A percentile compares a stretch with the other conserved stretches of the same genome.
These are phyloP conservation scores for Cardiospermum halicacabum DNA, from an alignment of 345 rosid species.

Conservation along the genomic window DNA sequence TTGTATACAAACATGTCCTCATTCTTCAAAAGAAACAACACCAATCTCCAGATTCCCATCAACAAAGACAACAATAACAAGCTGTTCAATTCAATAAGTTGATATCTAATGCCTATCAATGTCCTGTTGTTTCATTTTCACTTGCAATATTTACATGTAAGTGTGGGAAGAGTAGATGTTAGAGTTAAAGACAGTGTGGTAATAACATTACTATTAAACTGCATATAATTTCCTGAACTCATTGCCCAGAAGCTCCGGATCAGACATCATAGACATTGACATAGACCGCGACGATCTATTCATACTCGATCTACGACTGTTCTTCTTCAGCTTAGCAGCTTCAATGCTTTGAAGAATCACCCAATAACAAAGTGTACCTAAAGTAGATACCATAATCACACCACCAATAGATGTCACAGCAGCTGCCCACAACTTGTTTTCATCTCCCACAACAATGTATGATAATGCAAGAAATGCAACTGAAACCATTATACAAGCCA, in stretches of 20 bases:
- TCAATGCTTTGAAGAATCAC: constrained; percentile 63
- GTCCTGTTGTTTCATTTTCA: constrained; percentile 14
- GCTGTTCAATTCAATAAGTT: not conserved
- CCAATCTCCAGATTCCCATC: not conserved
- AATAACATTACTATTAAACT: constrained; percentile 32
- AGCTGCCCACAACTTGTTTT: constrained; percentile 54
- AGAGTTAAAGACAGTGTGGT: not conserved
- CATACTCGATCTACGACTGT: constrained; percentile 37
- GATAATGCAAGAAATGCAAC: constrained; percentile 74
- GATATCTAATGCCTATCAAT: not conserved
- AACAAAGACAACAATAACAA: constrained; percentile 10
- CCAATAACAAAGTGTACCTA: constrained; percentile 91
- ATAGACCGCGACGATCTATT: constrained; percentile 46
- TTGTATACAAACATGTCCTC: not conserved
- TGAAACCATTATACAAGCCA: constrained; percentile 84
- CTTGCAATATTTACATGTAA: too few relatives aligned
- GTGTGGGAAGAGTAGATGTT: too few relatives aligned
- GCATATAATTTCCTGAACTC: constrained; percentile 73
- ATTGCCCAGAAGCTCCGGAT: constrained; percentile 48
- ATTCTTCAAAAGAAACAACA: constrained; percentile 5
- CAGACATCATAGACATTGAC: constrained; percentile 52
- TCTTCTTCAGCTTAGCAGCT: constrained; percentile 42
- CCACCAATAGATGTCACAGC: constrained; percentile 56
- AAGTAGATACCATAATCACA: constrained; percentile 69
- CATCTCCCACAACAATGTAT: constrained; percentile 63